Conservation (phyloP, 345 rosid genomes). For the Bruguiera gymnorhiza region DNA sequence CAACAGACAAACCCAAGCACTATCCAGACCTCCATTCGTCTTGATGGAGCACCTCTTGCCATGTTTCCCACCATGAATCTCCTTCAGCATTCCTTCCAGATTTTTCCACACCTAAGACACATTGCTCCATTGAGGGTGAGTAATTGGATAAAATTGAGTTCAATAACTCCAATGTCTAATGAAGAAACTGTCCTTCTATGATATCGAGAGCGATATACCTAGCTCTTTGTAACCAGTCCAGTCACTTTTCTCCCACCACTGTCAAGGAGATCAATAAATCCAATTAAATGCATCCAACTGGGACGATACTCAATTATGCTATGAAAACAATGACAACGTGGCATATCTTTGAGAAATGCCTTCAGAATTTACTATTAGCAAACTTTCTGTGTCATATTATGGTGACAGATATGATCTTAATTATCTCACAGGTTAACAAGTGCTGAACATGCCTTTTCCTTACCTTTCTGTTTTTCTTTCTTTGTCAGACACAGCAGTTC, state of each 20-base stretch:
- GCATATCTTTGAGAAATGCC: conserved; percentile 4
- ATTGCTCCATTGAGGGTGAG: conserved; percentile 20
- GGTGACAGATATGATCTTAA: not conserved
- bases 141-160: not conserved
- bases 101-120: conserved; percentile 81
- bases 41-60: conserved; percentile 97
- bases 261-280: conserved; percentile 84
- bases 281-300: conserved; percentile 70
- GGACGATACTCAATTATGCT: conserved; percentile 49
- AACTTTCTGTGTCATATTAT: no score
- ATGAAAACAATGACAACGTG: conserved; percentile 38
- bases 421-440: not conserved
- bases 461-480: not conserved
- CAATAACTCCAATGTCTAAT: not conserved
- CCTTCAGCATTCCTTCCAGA: conserved; percentile 95
- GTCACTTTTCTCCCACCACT: conserved; percentile 99
- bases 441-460: not conserved
- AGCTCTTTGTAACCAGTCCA: conserved; percentile 99
- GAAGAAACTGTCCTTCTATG: not conserved
- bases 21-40: conserved; percentile 91
- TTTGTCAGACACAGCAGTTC: no score
- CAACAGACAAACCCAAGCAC: not conserved
- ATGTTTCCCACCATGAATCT: conserved; percentile 99
- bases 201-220: conserved; percentile 38
- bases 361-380: conserved; percentile 11